phyloP scores from a whole-genome alignment of 2,329 filamentous ascomycete species.

The Aspergillus fructus region DNA sequence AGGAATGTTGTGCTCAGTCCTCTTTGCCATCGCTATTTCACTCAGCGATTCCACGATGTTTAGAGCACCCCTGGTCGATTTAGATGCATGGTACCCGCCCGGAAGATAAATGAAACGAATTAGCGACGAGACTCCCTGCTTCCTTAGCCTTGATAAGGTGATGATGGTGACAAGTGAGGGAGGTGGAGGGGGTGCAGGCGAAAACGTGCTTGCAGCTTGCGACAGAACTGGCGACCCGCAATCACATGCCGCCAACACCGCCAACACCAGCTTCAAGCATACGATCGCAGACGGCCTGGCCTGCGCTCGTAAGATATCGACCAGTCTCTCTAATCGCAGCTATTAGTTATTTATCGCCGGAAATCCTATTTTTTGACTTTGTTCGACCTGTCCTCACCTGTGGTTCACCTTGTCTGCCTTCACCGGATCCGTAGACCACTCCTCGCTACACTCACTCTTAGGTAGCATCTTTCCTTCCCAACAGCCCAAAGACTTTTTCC shows the following conservation, averaged over 20 bases:
- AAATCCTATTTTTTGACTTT: slow-evolving; percentile 10
- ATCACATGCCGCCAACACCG: slow-evolving; percentile 22
- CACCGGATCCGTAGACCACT: slow-evolving; percentile 10
- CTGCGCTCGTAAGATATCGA: slow-evolving; percentile 3
- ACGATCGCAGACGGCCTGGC: neutral
- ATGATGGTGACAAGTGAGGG: neutral
- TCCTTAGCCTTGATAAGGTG: slow-evolving; percentile 1
- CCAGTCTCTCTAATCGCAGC: slow-evolving; percentile 12
- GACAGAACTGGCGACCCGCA: slow-evolving; percentile 18
- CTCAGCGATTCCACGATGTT: slow-evolving; percentile 8
- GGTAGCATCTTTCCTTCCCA: slow-evolving; percentile 9
- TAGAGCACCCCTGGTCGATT: slow-evolving; percentile 12
- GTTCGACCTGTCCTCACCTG: slow-evolving; percentile 10
- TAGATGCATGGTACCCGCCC: slow-evolving; percentile 14
- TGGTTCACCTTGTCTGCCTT: slow-evolving; percentile 11
- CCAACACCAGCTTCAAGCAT: slow-evolving; percentile 14
- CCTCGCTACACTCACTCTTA: slow-evolving; percentile 2
- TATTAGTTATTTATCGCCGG: slow-evolving; percentile 5
- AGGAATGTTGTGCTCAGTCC: slow-evolving; percentile 10
- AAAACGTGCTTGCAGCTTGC: slow-evolving; percentile 6
- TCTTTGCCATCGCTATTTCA: slow-evolving; percentile 1
- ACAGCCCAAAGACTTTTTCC: neutral
- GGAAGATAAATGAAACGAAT: slow-evolving; percentile 8
- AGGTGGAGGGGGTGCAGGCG: neutral
- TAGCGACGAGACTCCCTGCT: slow-evolving; percentile 4